Conservation (phyloP, 768 basidiomycete genomes). For the Cantharellus anzutake region DNA sequence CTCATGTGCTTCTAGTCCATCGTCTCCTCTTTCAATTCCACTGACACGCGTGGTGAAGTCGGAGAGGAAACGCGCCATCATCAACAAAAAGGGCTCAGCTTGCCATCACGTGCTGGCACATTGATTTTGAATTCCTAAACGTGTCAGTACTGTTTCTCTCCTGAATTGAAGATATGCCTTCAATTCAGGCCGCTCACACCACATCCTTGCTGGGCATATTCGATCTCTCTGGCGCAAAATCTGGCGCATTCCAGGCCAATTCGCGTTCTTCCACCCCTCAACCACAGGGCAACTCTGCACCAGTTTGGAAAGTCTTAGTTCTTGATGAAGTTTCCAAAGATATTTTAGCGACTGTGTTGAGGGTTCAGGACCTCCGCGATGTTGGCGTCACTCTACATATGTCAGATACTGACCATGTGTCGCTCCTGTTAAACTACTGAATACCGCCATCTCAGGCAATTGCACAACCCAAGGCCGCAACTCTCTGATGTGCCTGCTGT, state of each 20-base stretch:
- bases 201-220: slow-evolving; percentile 31
- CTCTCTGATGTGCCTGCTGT: slow-evolving; percentile 91
- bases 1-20: too few species aligned
- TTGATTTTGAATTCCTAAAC: too few species aligned
- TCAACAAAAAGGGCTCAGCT: too few species aligned
- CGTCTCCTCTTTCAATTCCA: too few species aligned
- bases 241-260: slow-evolving; percentile 13
- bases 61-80: too few species aligned
- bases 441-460: slow-evolving; percentile 39
- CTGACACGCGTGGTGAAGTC: too few species aligned
- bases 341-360: slow-evolving; percentile 81
- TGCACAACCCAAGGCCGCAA: slow-evolving; percentile 75
- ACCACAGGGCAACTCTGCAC: slow-evolving; percentile 9
- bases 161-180: too few species aligned
- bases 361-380: slow-evolving; percentile 92
- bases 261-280: too few species aligned
- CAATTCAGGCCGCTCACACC: slow-evolving; percentile 72
- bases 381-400: slow-evolving; percentile 96
- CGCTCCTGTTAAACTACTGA: not conserved
- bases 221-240: slow-evolving; percentile 6
- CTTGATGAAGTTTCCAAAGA: slow-evolving; percentile 94
- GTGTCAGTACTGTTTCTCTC: too few species aligned
- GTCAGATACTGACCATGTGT: slow-evolving; percentile 29
- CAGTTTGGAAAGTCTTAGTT: slow-evolving; percentile 92
- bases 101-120: too few species aligned